Conservation (phyloP, 495 filamentous ascomycete species). For the Barbatosphaeria neglecta region DNA sequence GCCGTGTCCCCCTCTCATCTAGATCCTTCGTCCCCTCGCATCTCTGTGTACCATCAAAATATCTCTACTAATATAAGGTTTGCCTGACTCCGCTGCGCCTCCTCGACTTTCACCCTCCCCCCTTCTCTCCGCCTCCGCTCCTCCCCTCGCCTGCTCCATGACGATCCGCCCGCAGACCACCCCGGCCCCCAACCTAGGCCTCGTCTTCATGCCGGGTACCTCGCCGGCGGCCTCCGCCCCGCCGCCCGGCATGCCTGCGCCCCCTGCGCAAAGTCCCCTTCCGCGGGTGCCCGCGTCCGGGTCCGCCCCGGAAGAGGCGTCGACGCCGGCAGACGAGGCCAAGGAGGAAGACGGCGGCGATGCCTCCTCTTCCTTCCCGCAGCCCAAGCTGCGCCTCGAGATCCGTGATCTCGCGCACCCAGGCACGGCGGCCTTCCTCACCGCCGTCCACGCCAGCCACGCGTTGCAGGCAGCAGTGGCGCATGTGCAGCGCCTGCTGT, state of each 20-base stretch:
- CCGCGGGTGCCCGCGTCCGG: no score
- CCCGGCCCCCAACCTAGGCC: constrained; percentile 1
- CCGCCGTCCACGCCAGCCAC: constrained; percentile 41
- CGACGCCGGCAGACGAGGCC: no score
- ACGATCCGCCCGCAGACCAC: constrained; percentile 4
- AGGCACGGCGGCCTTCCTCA: constrained; percentile 52
- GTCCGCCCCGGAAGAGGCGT: no score
- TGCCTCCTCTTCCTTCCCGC: constrained; percentile 14
- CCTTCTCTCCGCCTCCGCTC: no score
- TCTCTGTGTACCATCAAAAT: no score
- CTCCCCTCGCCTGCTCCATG: constrained; percentile 1
- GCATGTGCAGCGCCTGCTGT: constrained; percentile 54
- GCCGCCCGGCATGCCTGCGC: constrained; percentile 1
- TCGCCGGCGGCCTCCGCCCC: not conserved
- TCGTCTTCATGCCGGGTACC: constrained; percentile 3
- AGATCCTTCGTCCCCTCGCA: no score
- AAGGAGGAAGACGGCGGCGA: constrained; percentile 1
- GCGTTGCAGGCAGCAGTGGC: constrained; percentile 50
- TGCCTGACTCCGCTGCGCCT: no score
- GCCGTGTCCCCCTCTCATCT: no score
- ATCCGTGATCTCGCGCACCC: constrained; percentile 56
- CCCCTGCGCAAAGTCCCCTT: constrained; percentile 1
- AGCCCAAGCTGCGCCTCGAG: constrained; percentile 60
- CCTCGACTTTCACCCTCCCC: no score
- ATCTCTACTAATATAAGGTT: no score